Evolutionary conservation across 768 basidiomycete species (phyloP), one percentile per base, ranked within the genome.

Genomic region (Epithele typhae): DNA sequence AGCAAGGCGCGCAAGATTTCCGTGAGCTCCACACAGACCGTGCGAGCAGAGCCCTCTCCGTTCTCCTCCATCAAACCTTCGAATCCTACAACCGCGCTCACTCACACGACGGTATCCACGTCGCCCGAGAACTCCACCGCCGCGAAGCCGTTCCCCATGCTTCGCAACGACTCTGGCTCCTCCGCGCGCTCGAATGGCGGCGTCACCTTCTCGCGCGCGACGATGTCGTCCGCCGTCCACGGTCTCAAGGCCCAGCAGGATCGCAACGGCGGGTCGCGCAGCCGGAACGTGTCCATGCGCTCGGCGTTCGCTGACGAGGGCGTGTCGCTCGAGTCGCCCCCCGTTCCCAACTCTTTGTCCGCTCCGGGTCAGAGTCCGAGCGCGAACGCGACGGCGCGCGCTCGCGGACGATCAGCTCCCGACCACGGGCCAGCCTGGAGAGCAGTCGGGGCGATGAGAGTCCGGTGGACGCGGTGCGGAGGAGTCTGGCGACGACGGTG

Each of bases 191-290:
- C 72, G 17, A 66, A 61, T 14, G n/a, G n/a, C 34, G 72, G 70
- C 43, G 77, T 81, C 5, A 82, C 81, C 3, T 85, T 87, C 59
- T 86, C 84, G 5, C 76, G 79, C 1, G 80, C 85, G 0, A 69
- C 76, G 21, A 73, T 73, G 5, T 71, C 74, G 33, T 76, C 79
- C 3, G 69, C 82, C 9, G 73, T 46, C 12, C 36, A 73, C 34
- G 80, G 76, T 11, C 64, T 87, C 22, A 77, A 81, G 51, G 73
- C 76, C 58, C 80, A 79, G 47, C 68, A 75, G 50, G 64, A 43
- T 22, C 64, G 71, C 45, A 60, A 61, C 24, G n/a, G n/a, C n/a
- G n/a, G n/a, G n/a, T 69, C 64, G 43, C 60, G 64, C 27, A 61
- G 64, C 58, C 59, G 73, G 59, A 49, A 64, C 59, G 49, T 62